Evolutionary conservation across 805 yeast genomes (phyloP).

Genomic region (Candida awuae): DNA sequence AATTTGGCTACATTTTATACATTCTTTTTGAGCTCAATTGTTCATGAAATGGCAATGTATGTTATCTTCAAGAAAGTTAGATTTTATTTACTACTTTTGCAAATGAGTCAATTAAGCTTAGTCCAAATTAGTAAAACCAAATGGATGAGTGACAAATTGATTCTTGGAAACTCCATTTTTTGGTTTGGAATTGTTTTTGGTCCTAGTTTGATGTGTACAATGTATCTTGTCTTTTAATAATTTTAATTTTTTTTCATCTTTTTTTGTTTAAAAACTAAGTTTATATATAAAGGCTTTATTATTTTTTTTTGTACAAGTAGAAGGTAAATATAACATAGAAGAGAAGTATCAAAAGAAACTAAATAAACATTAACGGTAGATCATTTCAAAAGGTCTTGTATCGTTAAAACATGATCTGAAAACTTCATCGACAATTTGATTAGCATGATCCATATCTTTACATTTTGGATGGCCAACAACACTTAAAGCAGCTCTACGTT

Average conservation of each 20-base stretch:
- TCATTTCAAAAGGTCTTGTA: constrained; percentile 91
- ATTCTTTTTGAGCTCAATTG: constrained; percentile 66
- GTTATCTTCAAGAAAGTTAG: constrained; percentile 73
- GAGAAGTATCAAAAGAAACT: no score
- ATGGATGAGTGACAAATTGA: constrained; percentile 45
- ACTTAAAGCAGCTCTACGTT: constrained; percentile 78
- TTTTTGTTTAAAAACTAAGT: no score
- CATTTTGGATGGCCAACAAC: constrained; percentile 86
- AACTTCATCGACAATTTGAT: constrained; percentile 71
- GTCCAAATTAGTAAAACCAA: constrained; percentile 54
- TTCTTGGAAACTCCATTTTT: constrained; percentile 73
- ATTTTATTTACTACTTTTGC: constrained; percentile 72
- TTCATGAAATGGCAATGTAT: constrained; percentile 91
- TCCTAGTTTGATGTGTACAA: constrained; percentile 79
- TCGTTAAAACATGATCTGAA: constrained; percentile 92
- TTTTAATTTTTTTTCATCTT: background rate
- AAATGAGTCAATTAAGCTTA: constrained; percentile 83
- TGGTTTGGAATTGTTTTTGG: constrained; percentile 91
- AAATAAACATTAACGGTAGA: constrained; percentile 55
- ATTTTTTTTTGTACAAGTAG: constrained; percentile 4
- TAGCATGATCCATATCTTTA: constrained; percentile 63
- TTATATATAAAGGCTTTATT: background rate
- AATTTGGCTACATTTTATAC: constrained; percentile 67
- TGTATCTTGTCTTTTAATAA: constrained; percentile 63
- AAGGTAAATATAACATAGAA: no score